These are phyloP conservation scores for Fusarium tupiense DNA, from an alignment of 2,329 filamentous ascomycete genomes.

Conservation along the genomic window DNA sequence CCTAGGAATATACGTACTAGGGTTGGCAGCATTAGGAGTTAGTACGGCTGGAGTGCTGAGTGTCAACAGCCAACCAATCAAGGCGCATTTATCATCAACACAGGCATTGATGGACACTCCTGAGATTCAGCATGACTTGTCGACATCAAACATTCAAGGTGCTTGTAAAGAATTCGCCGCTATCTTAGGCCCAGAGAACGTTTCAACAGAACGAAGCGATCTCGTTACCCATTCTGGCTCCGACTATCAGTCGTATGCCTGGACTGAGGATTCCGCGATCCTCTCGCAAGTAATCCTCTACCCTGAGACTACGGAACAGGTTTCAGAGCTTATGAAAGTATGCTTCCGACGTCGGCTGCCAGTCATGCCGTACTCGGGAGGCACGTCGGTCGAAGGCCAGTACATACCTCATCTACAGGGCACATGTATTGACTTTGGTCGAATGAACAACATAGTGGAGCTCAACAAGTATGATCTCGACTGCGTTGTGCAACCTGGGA, in stretches of 20 bases:
- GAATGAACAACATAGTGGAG: constrained; percentile 83
- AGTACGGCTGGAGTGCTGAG: background rate
- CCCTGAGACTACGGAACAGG: constrained; percentile 76
- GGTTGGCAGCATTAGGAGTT: background rate
- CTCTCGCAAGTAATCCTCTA: constrained; percentile 62
- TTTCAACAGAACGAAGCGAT: background rate
- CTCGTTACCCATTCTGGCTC: constrained; percentile 20
- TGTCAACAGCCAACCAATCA: accelerated
- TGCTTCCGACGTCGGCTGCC: constrained; percentile 77
- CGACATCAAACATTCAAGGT: background rate
- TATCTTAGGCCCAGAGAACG: constrained; percentile 6
- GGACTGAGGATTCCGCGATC: background rate
- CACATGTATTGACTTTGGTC: constrained; percentile 86
- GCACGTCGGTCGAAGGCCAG: constrained; percentile 87
- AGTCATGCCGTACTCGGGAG: constrained; percentile 87
- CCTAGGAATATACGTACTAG: background rate
- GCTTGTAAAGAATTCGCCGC: background rate
- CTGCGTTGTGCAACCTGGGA: constrained; percentile 87
- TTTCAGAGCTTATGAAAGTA: constrained; percentile 78
- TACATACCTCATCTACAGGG: constrained; percentile 88
- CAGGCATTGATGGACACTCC: background rate
- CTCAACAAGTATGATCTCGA: constrained; percentile 91
- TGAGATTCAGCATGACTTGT: constrained; percentile 65
- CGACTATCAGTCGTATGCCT: constrained; percentile 26
- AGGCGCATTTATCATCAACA: background rate